Evolutionary conservation across 78 protist genomes (phyloP), one percentile per base, ranked within the genome.

Genomic region (slime mould (Dictyostelium discoideum)): DNA sequence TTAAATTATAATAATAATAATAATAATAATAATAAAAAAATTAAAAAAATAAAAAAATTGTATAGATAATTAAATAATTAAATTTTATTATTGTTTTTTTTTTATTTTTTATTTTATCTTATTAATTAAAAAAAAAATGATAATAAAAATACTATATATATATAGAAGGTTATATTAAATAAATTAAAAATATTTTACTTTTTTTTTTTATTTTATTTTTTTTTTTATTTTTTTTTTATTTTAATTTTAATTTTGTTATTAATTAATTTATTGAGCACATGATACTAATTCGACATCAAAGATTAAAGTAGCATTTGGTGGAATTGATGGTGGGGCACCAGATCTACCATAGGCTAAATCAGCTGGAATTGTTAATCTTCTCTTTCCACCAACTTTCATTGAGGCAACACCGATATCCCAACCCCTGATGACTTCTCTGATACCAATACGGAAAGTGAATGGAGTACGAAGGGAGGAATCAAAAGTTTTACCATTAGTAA

Each of bases 351-450:
- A 98, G 29, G 94, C 98, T 16, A 92, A 42, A 10, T 20, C 39
- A 8, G 98, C 14, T 72, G 98, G 97, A 76, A 95, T 96, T 60
- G 85, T 84, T 14, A 98, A 93, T 26, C 50, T 79, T 44, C 97
- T 84, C 65, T 81, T 72, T 14, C 97, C 97, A 26, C 99, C 98
- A 18, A 88, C 93, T 42, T 63, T 78, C 99, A 98, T 97, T 24
- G 95, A 95, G 16, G 37, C 92, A 26, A 98, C 50, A 80, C 99
- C 99, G 6, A 85, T 3, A 87, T 97, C 98, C 99, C 99, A 98
- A 46, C 99, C 99, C 24, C 42, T 39, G 87, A 97, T 97, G 50
- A 97, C 98, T 84, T 97, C 97, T 32, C 93, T 84, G 32, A 86
- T 81, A 77, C 88, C 92, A 20, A 93, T 72, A 32, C 85, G 76